phyloP scores from a whole-genome alignment of 805 yeast species.

The Ogataea naganishii region DNA sequence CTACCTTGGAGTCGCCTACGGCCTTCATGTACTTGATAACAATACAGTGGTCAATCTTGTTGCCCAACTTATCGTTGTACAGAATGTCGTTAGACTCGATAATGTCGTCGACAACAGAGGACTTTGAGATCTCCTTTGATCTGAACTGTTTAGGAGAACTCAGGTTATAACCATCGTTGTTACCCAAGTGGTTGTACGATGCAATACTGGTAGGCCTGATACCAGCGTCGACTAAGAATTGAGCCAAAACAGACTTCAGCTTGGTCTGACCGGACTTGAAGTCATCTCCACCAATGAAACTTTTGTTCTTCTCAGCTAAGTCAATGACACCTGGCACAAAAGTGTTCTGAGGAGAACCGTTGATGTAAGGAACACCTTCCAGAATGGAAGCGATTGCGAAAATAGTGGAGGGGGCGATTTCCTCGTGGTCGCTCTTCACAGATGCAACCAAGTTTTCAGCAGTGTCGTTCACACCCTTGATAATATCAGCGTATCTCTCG shows the following conservation, averaged over 20 bases:
- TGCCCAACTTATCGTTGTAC: constrained; percentile 73
- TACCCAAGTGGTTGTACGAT: constrained; percentile 92
- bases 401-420: constrained; percentile 86
- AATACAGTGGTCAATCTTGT: constrained; percentile 83
- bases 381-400: constrained; percentile 91
- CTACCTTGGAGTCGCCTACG: constrained; percentile 93
- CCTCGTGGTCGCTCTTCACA: constrained; percentile 71
- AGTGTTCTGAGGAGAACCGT: constrained; percentile 96
- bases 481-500: constrained; percentile 78
- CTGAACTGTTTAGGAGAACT: constrained; percentile 89
- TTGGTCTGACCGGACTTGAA: constrained; percentile 96
- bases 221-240: constrained; percentile 94
- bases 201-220: constrained; percentile 92
- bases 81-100: constrained; percentile 79
- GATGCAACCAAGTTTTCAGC: constrained; percentile 69
- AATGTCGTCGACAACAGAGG: constrained; percentile 90
- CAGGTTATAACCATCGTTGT: constrained; percentile 90
- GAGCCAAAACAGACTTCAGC: constrained; percentile 92
- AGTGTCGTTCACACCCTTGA: constrained; percentile 79
- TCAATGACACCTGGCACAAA: constrained; percentile 93
- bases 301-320: constrained; percentile 67
- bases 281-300: constrained; percentile 94
- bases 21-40: constrained; percentile 92
- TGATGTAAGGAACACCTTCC: constrained; percentile 83
- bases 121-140: constrained; percentile 90